Evolutionary conservation across 345 rosid species (phyloP).

Genomic region (Lagerstroemia speciosa): DNA sequence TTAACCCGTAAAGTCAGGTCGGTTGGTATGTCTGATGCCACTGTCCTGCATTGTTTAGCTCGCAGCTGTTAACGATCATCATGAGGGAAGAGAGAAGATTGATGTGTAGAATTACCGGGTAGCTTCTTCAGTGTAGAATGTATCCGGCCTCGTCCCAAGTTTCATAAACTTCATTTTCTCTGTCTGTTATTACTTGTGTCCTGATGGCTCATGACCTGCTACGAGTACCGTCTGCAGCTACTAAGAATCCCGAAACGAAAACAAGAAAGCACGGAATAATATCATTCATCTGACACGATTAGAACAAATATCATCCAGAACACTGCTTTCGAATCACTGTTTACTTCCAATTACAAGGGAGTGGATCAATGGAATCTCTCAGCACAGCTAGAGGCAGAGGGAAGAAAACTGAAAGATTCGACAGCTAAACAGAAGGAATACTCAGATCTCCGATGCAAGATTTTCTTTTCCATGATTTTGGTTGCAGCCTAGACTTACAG

Average conservation of each 20-base stretch:
- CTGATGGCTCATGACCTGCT: conserved; percentile 11
- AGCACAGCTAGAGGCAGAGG: neutral
- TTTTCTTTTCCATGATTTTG: too few species aligned
- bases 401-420: too few species aligned
- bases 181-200: conserved; percentile 10
- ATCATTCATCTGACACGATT: neutral
- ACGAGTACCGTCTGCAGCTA: neutral
- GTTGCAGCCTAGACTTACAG: neutral
- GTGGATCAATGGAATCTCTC: neutral
- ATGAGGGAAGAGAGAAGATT: neutral
- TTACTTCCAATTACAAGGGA: neutral
- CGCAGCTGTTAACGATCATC: neutral
- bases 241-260: neutral
- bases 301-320: neutral
- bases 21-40: conserved; percentile 51
- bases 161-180: conserved; percentile 91
- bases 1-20: conserved; percentile 60
- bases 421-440: too few species aligned
- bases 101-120: conserved; percentile 15
- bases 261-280: neutral
- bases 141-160: conserved; percentile 79
- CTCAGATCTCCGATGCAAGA: neutral
- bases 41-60: conserved; percentile 43
- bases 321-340: too few species aligned
- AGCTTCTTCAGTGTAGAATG: conserved; percentile 83